Evolutionary conservation across 306 rosid genomes (phyloP).

Genomic region (Dalbergia oliveri): DNA sequence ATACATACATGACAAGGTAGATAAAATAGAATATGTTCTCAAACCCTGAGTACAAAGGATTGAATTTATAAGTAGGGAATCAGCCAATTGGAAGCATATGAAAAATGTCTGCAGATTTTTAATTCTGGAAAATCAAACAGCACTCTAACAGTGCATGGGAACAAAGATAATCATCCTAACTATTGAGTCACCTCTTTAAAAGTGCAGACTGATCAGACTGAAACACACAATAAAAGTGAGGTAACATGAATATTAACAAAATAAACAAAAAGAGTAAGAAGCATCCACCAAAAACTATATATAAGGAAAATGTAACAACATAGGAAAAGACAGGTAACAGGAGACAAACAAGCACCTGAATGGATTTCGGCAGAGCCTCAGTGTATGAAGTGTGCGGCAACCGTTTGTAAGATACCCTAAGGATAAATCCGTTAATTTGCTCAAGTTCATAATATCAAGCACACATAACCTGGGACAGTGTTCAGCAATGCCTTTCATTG

Average conservation of each 20-base stretch:
- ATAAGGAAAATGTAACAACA: background rate
- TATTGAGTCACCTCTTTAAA: background rate
- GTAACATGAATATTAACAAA: background rate
- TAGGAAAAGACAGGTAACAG: background rate
- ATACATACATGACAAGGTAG: conserved; percentile 3
- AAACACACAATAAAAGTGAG: conserved; percentile 25
- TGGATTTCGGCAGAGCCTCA: conserved; percentile 71
- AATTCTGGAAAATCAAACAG: conserved; percentile 23
- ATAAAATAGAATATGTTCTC: background rate
- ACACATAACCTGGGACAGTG: conserved; percentile 63
- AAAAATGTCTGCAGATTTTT: conserved; percentile 12
- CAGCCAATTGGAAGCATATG: conserved; percentile 8
- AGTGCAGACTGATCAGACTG: conserved; percentile 18
- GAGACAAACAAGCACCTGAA: conserved; percentile 72
- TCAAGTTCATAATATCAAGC: conserved; percentile 67
- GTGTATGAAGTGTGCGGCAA: conserved; percentile 66
- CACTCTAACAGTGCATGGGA: conserved; percentile 22
- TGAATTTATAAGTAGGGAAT: conserved; percentile 25
- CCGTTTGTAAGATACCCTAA: conserved; percentile 85
- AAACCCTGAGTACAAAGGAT: background rate
- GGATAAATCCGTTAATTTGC: conserved; percentile 72
- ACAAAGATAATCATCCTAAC: conserved; percentile 29
- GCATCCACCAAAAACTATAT: conserved; percentile 14
- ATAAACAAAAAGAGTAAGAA: background rate
- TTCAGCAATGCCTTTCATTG: conserved; percentile 78